Base-by-base conservation (phyloP, 2,329 filamentous ascomycete genomes). In the Hortaea sp. region DNA sequence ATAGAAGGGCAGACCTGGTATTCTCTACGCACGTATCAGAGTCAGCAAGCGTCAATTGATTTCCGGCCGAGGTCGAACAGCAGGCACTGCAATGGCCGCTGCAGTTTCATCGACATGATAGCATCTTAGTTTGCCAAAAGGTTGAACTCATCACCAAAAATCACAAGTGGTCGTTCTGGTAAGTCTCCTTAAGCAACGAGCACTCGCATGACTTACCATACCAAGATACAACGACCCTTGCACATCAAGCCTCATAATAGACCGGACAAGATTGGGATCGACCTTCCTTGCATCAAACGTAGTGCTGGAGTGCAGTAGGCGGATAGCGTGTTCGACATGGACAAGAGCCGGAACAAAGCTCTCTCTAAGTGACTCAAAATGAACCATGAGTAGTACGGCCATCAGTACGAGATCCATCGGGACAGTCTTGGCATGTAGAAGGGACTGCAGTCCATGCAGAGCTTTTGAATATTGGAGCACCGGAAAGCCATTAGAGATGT, bases 351-450 rank as follows among this genome's bases (percentile, higher is more conserved):
- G 56, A 5, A 59, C 47, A 12, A 60, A 63, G 20, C 51, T 51
- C 28, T 63, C 59, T 28, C 57, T 51, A 28, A 64, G 45, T n/a
- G 58, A 53, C 44, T 65, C 63, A 43, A 63, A 62, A 34, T 63
- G 59, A 9, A 61, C 56, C 47, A 58, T 60, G 20, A 65, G 32
- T 11, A 65, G 45, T 10, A 57, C 58, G 46, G 58, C 61, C 4
- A 63, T 43, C 6, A 64, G 47, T 7, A 62, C 51, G 6, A 57
- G 44, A 29, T 64, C 58, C 40, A 61, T 41, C 4, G 55, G 49
- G 6, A 51, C 47, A 6, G 45, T 49, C 13, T 50, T 49, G 10
- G 41, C 42, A 29, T 52, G 48, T n/a, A 64, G 47, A 30, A 62
- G 50, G 12, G 42, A 30, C 34, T 58, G 58, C 45, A 65, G 55